These are phyloP conservation scores for Plectosphaerella cucumerina DNA, from an alignment of 2,329 filamentous ascomycete species.

Conservation along the genomic window DNA sequence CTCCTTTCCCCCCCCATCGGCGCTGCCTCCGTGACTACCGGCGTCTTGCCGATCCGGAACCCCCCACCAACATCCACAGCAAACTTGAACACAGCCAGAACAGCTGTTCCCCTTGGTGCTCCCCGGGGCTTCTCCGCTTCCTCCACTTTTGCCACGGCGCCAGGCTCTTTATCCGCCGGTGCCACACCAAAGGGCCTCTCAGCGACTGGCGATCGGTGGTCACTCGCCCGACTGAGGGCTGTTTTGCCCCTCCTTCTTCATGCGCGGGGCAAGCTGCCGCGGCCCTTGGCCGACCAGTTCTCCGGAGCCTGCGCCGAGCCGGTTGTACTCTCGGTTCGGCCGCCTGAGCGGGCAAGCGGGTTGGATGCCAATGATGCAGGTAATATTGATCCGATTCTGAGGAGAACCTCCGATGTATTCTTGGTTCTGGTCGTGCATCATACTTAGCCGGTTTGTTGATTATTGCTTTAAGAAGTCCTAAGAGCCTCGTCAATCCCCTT, in stretches of 20 bases:
- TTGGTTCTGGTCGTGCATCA: background rate
- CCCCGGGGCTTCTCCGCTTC: background rate
- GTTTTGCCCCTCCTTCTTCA: no score
- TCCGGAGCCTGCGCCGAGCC: background rate
- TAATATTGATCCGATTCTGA: no score
- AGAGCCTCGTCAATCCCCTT: background rate
- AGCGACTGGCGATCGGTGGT: background rate
- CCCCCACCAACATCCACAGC: background rate
- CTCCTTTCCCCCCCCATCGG: no score
- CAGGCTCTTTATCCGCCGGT: background rate
- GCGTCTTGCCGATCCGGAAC: background rate
- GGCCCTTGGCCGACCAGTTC: background rate
- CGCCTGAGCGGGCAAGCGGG: no score
- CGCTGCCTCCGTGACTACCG: background rate
- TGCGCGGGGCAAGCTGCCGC: background rate
- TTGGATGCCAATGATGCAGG: no score
- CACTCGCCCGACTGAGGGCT: background rate
- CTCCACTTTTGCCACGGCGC: background rate
- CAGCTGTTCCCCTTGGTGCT: no score
- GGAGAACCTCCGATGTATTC: no score
- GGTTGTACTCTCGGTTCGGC: background rate
- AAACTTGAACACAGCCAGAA: no score
- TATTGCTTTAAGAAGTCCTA: background rate
- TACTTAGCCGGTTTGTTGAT: background rate
- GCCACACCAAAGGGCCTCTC: no score